Conservation (phyloP, 768 basidiomycete genomes). For the Mrakia frigida region DNA sequence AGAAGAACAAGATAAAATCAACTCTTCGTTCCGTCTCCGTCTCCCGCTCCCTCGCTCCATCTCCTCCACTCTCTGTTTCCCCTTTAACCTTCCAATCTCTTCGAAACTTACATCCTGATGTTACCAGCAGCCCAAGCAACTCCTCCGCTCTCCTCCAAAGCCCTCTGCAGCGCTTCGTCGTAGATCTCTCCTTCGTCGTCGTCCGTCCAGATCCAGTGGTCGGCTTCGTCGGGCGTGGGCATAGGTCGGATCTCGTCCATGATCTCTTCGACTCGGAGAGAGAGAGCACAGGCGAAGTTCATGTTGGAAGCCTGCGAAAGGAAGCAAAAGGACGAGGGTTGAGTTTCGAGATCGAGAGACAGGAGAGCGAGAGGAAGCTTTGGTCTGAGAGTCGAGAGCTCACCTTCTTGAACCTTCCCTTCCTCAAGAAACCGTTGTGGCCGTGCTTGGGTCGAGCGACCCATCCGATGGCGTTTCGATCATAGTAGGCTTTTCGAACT, state of each 20-base stretch:
- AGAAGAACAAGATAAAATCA: neutral
- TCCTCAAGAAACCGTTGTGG: conserved; percentile 66
- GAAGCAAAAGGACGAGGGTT: neutral
- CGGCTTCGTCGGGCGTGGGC: conserved; percentile 44
- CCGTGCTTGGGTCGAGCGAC: conserved; percentile 73
- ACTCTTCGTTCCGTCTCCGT: neutral
- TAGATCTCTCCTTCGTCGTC: conserved; percentile 63
- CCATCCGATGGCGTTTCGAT: conserved; percentile 67
- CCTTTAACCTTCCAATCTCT: no score
- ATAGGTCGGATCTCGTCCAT: conserved; percentile 51
- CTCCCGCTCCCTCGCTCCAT: conserved; percentile 45
- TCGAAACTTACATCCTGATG: conserved; percentile 52
- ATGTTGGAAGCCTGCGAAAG: conserved; percentile 64
- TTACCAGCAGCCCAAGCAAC: conserved; percentile 66
- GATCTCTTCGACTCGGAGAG: conserved; percentile 56
- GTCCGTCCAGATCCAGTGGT: conserved; percentile 58
- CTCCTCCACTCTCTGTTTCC: conserved; percentile 47
- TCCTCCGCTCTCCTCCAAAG: conserved; percentile 61
- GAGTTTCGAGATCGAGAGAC: neutral
- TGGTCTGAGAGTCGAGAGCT: no score
- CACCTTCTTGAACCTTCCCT: conserved; percentile 81
- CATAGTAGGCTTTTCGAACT: conserved; percentile 67
- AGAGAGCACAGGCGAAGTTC: conserved; percentile 73
- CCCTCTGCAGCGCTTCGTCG: conserved; percentile 64
- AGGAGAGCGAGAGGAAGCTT: no score